Percentiles rank a stretch among this genome's conserved stretches.
These are phyloP conservation scores for Lodderomyces parapsilosis DNA, from an alignment of 1,139 yeast genomes.

Conservation along the genomic window DNA sequence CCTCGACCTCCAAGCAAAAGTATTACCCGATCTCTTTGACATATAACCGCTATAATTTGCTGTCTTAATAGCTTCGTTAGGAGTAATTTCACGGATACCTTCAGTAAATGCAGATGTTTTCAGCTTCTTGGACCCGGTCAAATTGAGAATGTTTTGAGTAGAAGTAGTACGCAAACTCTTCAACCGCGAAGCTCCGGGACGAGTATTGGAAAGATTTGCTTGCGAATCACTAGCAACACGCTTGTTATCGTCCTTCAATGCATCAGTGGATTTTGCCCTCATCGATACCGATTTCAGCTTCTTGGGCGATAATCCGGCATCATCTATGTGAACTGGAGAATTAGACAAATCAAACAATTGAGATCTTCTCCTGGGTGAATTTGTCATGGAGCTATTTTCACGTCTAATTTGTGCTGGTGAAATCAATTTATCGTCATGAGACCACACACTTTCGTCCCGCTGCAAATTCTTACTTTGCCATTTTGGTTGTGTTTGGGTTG, in stretches of 20 bases:
- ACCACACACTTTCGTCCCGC: constrained; percentile 4
- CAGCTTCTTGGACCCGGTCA: constrained; percentile 51
- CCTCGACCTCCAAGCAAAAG: constrained; percentile 89
- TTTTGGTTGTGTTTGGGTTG: neutral
- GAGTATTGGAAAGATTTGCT: constrained; percentile 7
- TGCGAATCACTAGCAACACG: constrained; percentile 31
- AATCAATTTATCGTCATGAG: constrained; percentile 17
- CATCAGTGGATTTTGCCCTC: constrained; percentile 11
- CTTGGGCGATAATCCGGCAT: constrained; percentile 36
- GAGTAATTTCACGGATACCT: constrained; percentile 76
- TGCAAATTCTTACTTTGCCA: constrained; percentile 9
- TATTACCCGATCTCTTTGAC: constrained; percentile 81
- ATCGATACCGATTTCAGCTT: constrained; percentile 30
- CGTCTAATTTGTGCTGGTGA: constrained; percentile 28
- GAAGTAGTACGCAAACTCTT: constrained; percentile 45
- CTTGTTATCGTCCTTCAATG: constrained; percentile 26
- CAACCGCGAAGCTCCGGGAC: constrained; percentile 26
- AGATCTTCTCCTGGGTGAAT: constrained; percentile 5
- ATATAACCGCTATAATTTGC: constrained; percentile 92
- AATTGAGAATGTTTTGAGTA: constrained; percentile 43
- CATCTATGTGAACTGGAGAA: constrained; percentile 30
- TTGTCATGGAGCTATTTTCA: constrained; percentile 6
- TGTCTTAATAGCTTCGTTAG: constrained; percentile 72
- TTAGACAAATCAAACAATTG: constrained; percentile 10
- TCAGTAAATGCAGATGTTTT: constrained; percentile 91